Evolutionary conservation across 805 yeast species (phyloP).

Genomic region (Yamadazyma sp.): DNA sequence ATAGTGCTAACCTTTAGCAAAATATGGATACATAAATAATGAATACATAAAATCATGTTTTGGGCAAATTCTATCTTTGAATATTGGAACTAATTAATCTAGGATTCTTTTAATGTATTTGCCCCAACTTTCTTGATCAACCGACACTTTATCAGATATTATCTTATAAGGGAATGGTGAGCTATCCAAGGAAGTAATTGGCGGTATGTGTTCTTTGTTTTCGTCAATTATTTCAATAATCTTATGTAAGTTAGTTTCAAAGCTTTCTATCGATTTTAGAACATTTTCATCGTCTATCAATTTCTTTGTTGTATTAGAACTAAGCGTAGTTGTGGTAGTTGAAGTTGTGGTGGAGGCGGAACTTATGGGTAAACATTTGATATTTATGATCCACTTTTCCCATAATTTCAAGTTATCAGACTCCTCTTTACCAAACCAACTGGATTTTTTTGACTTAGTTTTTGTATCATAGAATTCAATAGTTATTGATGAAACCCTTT

Average conservation of each 20-base stretch:
- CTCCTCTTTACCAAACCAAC: conserved; percentile 46
- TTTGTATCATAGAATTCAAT: conserved; percentile 40
- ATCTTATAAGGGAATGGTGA: conserved; percentile 58
- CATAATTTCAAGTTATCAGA: conserved; percentile 49
- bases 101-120: conserved; percentile 43
- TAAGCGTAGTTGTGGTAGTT: not conserved
- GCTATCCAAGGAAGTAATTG: conserved; percentile 61
- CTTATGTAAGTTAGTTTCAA: conserved; percentile 38
- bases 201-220: conserved; percentile 69
- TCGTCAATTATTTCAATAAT: conserved; percentile 53
- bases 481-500: conserved; percentile 26
- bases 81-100: conserved; percentile 13
- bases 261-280: conserved; percentile 32
- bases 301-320: not conserved
- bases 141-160: conserved; percentile 17
- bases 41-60: too few relatives aligned
- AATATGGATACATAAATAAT: not conserved
- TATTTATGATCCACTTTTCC: conserved; percentile 67
- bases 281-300: conserved; percentile 11
- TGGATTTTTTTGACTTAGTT: conserved; percentile 38
- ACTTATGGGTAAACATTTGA: conserved; percentile 40
- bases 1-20: conserved; percentile 33
- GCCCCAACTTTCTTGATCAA: conserved; percentile 40
- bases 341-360: not conserved
- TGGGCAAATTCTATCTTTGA: not conserved